Evolutionary conservation across 805 yeast species (phyloP).

Genomic region (Wickerhamiella azyma): DNA sequence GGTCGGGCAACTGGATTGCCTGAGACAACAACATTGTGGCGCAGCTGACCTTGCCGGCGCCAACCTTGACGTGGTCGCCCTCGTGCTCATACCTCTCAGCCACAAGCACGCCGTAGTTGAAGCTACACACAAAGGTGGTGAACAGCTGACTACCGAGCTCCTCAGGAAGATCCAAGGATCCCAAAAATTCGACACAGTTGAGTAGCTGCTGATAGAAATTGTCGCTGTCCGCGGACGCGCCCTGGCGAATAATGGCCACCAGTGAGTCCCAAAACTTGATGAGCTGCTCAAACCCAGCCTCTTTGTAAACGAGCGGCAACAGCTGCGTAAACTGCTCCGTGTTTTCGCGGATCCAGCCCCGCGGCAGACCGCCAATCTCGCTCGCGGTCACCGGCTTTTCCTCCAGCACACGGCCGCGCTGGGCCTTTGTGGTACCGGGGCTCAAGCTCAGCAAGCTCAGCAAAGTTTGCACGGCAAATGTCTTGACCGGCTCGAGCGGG

Average conservation of each 20-base stretch:
- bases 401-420: not conserved
- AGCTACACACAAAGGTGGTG: conserved; percentile 6
- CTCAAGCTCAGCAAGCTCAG: not conserved
- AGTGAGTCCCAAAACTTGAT: conserved; percentile 1
- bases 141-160: not conserved
- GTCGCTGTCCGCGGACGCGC: not conserved
- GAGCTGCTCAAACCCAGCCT: not conserved
- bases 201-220: not conserved
- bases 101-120: conserved; percentile 1
- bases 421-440: not conserved
- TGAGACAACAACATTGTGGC: conserved; percentile 1
- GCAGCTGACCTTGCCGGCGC: not conserved
- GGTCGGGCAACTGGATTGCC: not conserved
- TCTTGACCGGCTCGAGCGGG: not conserved
- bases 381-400: not conserved
- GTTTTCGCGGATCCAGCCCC: not conserved
- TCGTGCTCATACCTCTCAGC: not conserved
- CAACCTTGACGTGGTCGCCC: not conserved
- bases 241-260: conserved; percentile 6
- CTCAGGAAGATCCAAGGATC: not conserved
- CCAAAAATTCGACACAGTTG: not conserved
- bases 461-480: not conserved
- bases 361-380: conserved; percentile 4
- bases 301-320: not conserved
- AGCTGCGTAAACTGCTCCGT: not conserved